Evolutionary conservation across 495 filamentous ascomycete genomes (phyloP), one percentile per base, ranked within the genome.

Genomic region (Penicillium coprophilum): DNA sequence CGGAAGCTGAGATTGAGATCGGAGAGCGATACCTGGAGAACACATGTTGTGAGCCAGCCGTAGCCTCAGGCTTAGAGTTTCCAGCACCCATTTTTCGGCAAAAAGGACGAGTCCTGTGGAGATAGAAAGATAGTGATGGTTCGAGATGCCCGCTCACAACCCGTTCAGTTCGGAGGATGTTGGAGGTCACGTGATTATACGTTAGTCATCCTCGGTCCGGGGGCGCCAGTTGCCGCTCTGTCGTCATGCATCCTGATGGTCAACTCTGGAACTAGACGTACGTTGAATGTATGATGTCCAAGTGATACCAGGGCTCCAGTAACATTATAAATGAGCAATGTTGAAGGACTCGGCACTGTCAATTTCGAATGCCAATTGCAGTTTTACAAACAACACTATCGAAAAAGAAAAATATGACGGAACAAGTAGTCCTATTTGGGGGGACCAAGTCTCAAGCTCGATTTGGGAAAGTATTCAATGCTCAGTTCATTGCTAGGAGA

Each of bases 11-110:
- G 27, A 55, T 31, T 17, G 31, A 57, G 15, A 10, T 49, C 30
- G 28, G 48, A 24, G 53, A n/a, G 47, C 19, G 46, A 49, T 71
- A 80, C 79, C 77, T 78, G 21, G 77, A 72, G 64, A 82, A 82
- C 65, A 82, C 70, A 70, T 82, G 80, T 60, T 79, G 71, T 48
- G 77, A 73, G 61, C 69, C 69, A 57, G 69, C 72, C 67, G 78
- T 65, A 62, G 73, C 75, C 56, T 77, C 70, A 46, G 79, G 77
- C 69, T 82, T 82, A 43, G 79, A 82, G 71, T 72, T 72, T 56
- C 74, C 74, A 59, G 79, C 69, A 69, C 80, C 80, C 80, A 82
- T 82, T 54, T 36, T 54, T 46, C 31, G 20, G n/a, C 38, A 43
- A 38, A 17, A 39, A 46, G 28, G 52, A 54, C 52, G 21, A 46